Conservation (phyloP, 1,139 yeast species). For the Yamadazyma buinensis region DNA sequence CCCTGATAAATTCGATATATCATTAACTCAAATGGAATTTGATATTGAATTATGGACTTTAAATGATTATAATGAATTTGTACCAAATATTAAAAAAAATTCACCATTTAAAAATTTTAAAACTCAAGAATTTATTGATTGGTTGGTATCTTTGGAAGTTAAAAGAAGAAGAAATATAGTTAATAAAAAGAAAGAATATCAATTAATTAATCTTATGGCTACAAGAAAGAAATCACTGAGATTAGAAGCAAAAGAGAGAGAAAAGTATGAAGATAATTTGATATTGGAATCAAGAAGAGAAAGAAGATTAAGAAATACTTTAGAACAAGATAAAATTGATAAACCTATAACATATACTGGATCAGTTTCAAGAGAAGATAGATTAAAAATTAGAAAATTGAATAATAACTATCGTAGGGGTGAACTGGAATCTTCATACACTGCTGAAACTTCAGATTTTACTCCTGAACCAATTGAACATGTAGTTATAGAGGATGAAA, state of each 20-base stretch:
- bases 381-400: conserved; percentile 33
- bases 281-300: conserved; percentile 25
- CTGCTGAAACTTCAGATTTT: background rate
- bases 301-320: conserved; percentile 35
- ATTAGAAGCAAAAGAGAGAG: conserved; percentile 48
- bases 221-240: conserved; percentile 49
- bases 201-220: conserved; percentile 44
- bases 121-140: conserved; percentile 16
- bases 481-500: background rate
- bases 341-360: conserved; percentile 18
- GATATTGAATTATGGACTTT: conserved; percentile 32
- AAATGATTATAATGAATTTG: conserved; percentile 26
- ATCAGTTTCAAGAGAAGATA: conserved; percentile 38
- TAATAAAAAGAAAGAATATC: conserved; percentile 45
- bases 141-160: conserved; percentile 17
- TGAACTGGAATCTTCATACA: background rate
- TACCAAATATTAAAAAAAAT: conserved; percentile 18
- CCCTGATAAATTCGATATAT: conserved; percentile 30
- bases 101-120: conserved; percentile 15
- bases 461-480: background rate
- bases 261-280: conserved; percentile 34
- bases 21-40: conserved; percentile 20
- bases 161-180: conserved; percentile 40
- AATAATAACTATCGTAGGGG: conserved; percentile 4
- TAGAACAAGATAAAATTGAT: conserved; percentile 29